Percentiles rank a stretch among this genome's conserved stretches.
These are phyloP conservation scores for Acmispon strigosus DNA, from an alignment of 306 rosid species.

Conservation along the genomic window DNA sequence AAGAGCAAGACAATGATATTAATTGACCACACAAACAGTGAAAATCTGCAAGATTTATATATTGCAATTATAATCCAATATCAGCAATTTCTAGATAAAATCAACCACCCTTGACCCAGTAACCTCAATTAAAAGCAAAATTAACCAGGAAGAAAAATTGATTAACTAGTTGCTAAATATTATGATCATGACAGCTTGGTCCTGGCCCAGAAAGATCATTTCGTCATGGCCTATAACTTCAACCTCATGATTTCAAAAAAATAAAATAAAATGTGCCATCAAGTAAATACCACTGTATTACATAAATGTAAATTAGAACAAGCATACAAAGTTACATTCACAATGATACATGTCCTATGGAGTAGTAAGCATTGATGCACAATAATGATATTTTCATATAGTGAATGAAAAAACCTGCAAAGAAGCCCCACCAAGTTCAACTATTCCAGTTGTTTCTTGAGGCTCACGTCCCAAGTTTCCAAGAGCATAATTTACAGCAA, in stretches of 20 bases:
- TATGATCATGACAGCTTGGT: background rate
- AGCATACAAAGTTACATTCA: background rate
- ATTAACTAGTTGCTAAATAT: background rate
- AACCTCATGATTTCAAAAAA: background rate
- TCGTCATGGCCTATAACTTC: background rate
- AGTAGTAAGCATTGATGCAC: background rate
- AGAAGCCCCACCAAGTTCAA: conserved; percentile 57
- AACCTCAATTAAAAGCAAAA: background rate
- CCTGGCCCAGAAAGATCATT: background rate
- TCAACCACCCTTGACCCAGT: background rate
- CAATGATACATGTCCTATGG: background rate
- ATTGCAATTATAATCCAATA: background rate
- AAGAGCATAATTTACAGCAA: conserved; percentile 47
- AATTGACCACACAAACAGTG: background rate
- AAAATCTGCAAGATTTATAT: background rate
- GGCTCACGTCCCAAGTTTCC: conserved; percentile 45
- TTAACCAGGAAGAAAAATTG: no score
- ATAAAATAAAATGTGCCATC: background rate
- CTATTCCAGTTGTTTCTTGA: conserved; percentile 40
- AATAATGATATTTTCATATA: background rate
- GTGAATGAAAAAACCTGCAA: conserved; percentile 47
- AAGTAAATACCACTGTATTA: background rate
- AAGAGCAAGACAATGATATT: background rate
- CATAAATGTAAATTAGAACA: background rate
- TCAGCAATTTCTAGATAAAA: background rate